Evolutionary conservation across 208 protist genomes (phyloP).

Genomic region (Blastocrithidia nonstop): DNA sequence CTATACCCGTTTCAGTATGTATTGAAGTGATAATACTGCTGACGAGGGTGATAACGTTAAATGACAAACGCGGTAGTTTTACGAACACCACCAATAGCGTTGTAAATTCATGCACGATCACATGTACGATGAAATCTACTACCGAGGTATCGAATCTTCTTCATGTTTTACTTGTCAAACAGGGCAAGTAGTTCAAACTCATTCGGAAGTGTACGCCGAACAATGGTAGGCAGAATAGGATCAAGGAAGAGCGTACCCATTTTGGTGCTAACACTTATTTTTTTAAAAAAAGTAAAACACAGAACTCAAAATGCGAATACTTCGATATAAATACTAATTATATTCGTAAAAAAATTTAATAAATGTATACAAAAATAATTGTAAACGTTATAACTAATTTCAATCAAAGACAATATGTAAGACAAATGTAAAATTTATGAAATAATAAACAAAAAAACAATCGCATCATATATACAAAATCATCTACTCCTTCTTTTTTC

Average conservation of each 20-base stretch:
- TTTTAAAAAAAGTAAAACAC: too few species aligned
- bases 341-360: too few species aligned
- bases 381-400: too few species aligned
- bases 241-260: not conserved
- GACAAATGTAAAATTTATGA: too few species aligned
- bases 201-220: slow-evolving; percentile 44
- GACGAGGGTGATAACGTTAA: slow-evolving; percentile 36
- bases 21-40: slow-evolving; percentile 43
- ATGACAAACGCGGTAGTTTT: slow-evolving; percentile 51
- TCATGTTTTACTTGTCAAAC: slow-evolving; percentile 52
- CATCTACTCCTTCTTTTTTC: too few species aligned
- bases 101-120: slow-evolving; percentile 48
- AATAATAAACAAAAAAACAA: too few species aligned
- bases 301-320: too few species aligned
- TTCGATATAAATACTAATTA: too few species aligned
- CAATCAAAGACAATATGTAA: too few species aligned
- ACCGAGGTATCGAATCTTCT: slow-evolving; percentile 59
- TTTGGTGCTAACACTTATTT: too few species aligned
- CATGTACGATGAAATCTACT: slow-evolving; percentile 41
- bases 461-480: too few species aligned
- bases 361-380: too few species aligned
- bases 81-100: slow-evolving; percentile 18
- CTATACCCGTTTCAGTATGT: slow-evolving; percentile 21
- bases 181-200: slow-evolving; percentile 42
- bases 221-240: slow-evolving; percentile 36